These are phyloP conservation scores for Trichoderma sp. DNA, from an alignment of 2,329 filamentous ascomycete genomes.

Conservation along the genomic window DNA sequence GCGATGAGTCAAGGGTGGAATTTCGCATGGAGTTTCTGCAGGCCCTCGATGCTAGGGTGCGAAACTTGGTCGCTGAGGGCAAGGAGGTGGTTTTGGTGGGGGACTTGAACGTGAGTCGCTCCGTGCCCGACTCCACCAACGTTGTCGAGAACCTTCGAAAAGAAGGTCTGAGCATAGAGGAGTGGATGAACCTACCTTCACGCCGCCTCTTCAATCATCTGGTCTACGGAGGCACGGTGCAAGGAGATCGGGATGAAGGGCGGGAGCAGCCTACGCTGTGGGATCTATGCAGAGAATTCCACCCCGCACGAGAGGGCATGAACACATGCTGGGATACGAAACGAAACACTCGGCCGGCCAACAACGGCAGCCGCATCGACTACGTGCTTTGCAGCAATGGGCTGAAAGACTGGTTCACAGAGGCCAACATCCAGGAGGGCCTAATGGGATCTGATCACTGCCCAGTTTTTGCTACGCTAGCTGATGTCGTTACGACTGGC, in stretches of 20 bases:
- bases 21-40: slow-evolving; percentile 80
- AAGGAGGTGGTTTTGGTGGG: slow-evolving; percentile 85
- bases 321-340: slow-evolving; percentile 97
- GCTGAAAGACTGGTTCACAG: slow-evolving; percentile 76
- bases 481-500: slow-evolving; percentile 56
- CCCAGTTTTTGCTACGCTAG: slow-evolving; percentile 77
- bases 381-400: slow-evolving; percentile 81
- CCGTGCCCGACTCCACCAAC: slow-evolving; percentile 73
- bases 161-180: slow-evolving; percentile 63
- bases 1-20: slow-evolving; percentile 77
- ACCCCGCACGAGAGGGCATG: slow-evolving; percentile 81
- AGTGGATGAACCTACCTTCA: slow-evolving; percentile 70
- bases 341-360: slow-evolving; percentile 91
- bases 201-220: slow-evolving; percentile 82
- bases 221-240: slow-evolving; percentile 68
- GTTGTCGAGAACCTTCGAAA: slow-evolving; percentile 70
- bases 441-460: slow-evolving; percentile 96
- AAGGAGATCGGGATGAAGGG: slow-evolving; percentile 64
- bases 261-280: slow-evolving; percentile 71
- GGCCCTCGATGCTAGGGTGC: slow-evolving; percentile 76
- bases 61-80: slow-evolving; percentile 76
- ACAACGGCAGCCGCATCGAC: slow-evolving; percentile 90
- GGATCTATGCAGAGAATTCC: slow-evolving; percentile 80
- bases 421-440: slow-evolving; percentile 87
- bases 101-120: slow-evolving; percentile 77